Evolutionary conservation across 2,329 filamentous ascomycete species (phyloP).

Genomic region (Exophiala sp.): DNA sequence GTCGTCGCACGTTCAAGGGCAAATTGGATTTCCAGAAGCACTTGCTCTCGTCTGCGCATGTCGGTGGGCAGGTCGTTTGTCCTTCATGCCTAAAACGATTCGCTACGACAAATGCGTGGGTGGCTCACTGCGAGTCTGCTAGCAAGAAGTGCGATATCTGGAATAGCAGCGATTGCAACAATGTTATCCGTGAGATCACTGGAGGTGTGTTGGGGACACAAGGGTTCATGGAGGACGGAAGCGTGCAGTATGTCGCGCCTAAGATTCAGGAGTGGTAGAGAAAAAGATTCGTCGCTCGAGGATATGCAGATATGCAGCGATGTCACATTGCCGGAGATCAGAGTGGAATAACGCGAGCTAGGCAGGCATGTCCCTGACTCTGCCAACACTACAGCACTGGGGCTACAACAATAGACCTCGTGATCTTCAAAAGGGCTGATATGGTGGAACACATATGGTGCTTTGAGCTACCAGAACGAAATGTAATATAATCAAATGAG

Average conservation of each 20-base stretch:
- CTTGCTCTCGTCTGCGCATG: constrained; percentile 30
- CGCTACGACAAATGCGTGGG: constrained; percentile 36
- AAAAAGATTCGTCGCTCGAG: no score
- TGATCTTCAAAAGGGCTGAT: no score
- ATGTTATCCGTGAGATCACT: constrained; percentile 38
- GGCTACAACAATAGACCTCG: no score
- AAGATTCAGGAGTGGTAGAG: constrained; percentile 25
- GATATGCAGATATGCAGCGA: no score
- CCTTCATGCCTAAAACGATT: constrained; percentile 40
- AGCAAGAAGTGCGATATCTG: constrained; percentile 37
- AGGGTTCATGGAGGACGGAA: constrained; percentile 35
- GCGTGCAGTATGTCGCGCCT: constrained; percentile 32
- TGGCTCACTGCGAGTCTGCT: constrained; percentile 41
- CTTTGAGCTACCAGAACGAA: neutral
- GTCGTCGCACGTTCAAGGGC: constrained; percentile 30
- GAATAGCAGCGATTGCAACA: constrained; percentile 31
- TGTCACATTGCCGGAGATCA: no score
- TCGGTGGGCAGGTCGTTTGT: constrained; percentile 34
- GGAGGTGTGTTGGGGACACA: constrained; percentile 37
- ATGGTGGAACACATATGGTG: no score
- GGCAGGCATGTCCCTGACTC: no score
- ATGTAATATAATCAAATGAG: neutral
- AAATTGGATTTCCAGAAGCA: constrained; percentile 34
- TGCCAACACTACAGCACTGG: neutral
- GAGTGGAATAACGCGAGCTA: no score